These are phyloP conservation scores for Bondarzewia mesenterica DNA, from an alignment of 1,284 basidiomycete genomes.

Conservation along the genomic window DNA sequence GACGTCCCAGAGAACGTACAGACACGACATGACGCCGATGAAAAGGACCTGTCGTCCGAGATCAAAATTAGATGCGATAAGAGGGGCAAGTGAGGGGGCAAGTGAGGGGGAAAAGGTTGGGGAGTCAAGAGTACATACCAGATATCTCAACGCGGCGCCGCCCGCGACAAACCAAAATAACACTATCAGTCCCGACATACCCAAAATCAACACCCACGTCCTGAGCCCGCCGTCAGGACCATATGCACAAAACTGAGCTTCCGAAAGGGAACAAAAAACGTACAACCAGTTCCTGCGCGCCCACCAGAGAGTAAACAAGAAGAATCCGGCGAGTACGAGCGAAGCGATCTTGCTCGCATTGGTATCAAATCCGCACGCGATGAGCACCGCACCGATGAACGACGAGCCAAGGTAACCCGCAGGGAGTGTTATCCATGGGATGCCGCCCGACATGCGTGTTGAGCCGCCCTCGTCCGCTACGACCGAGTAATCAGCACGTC, in stretches of 20 bases:
- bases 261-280: conserved; percentile 19
- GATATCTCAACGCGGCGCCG: conserved; percentile 63
- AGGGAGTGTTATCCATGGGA: conserved; percentile 78
- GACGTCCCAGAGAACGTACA: conserved; percentile 86
- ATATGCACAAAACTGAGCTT: too few species aligned
- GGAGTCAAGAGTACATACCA: conserved; percentile 33
- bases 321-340: conserved; percentile 78
- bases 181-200: conserved; percentile 68
- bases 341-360: conserved; percentile 88
- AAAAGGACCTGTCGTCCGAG: conserved; percentile 74
- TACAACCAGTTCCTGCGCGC: conserved; percentile 77
- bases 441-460: conserved; percentile 90
- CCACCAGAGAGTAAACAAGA: conserved; percentile 91
- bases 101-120: conserved; percentile 11
- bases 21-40: conserved; percentile 90
- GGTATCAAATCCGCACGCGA: conserved; percentile 91
- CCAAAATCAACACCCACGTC: conserved; percentile 67
- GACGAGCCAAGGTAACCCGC: conserved; percentile 92
- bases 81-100: too few species aligned
- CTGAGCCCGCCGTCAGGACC: conserved; percentile 25
- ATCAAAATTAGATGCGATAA: too few species aligned
- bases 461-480: conserved; percentile 88
- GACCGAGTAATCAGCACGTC: conserved; percentile 16
- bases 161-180: conserved; percentile 82
- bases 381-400: conserved; percentile 83